Conservation (phyloP, 768 basidiomycete species). For the Coprinopsis marcescibilis region DNA sequence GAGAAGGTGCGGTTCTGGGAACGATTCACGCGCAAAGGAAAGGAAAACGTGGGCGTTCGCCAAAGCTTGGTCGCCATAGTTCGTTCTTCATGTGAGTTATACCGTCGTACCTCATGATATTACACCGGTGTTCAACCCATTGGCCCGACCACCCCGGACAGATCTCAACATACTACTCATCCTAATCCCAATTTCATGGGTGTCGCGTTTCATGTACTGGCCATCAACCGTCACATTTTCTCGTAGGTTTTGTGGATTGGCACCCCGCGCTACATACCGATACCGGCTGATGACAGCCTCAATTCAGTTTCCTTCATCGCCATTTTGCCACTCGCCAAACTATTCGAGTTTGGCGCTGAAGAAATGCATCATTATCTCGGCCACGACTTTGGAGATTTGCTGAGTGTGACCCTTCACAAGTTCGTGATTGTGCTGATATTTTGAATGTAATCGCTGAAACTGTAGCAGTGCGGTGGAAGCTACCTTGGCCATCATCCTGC, state of each 20-base stretch:
- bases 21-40: slow-evolving; percentile 43
- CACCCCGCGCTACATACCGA: no score
- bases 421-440: slow-evolving; percentile 27
- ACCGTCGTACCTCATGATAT: no score
- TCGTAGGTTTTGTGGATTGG: slow-evolving; percentile 30
- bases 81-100: slow-evolving; percentile 47
- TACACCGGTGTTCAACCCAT: slow-evolving; percentile 1
- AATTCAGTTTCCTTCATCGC: slow-evolving; percentile 54
- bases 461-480: slow-evolving; percentile 58
- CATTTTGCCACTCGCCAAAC: slow-evolving; percentile 58
- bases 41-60: slow-evolving; percentile 34
- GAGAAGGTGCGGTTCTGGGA: slow-evolving; percentile 30
- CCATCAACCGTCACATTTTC: slow-evolving; percentile 34
- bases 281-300: neutral
- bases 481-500: slow-evolving; percentile 61
- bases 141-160: slow-evolving; percentile 20
- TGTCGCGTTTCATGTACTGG: slow-evolving; percentile 44
- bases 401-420: slow-evolving; percentile 64
- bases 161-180: slow-evolving; percentile 56
- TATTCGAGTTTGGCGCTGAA: slow-evolving; percentile 62
- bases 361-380: slow-evolving; percentile 54
- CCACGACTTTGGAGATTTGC: slow-evolving; percentile 61
- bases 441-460: slow-evolving; percentile 1
- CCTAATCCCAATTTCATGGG: slow-evolving; percentile 58
- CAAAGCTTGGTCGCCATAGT: slow-evolving; percentile 41